Percentiles rank a stretch among this genome's conserved stretches.
Conservation (phyloP, 2,329 filamentous ascomycete genomes). For the Aureobasidium lini region DNA sequence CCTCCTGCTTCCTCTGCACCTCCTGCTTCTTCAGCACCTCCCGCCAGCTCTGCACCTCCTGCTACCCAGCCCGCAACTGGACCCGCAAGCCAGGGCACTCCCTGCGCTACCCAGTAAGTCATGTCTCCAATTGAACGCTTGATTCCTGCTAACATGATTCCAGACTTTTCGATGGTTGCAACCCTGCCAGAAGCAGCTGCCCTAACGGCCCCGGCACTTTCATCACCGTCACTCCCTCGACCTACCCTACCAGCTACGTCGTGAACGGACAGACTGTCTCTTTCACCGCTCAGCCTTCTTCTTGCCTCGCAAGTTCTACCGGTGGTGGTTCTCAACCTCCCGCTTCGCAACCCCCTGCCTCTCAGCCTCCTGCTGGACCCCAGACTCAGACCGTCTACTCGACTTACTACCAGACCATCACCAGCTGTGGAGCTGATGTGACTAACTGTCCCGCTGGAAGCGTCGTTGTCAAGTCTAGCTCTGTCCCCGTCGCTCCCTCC, state of each 20-base stretch:
- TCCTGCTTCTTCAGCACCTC: not conserved
- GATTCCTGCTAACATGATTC: not conserved
- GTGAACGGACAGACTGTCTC: not conserved
- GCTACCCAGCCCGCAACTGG: not conserved
- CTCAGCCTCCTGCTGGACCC: constrained; percentile 4
- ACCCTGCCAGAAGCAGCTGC: not conserved
- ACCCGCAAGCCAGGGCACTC: not conserved
- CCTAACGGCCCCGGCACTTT: not conserved
- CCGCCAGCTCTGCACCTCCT: not conserved
- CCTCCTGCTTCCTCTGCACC: constrained; percentile 5
- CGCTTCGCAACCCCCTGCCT: not conserved
- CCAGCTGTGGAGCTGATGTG: constrained; percentile 28
- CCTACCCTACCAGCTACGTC: constrained; percentile 1
- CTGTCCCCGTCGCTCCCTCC: constrained; percentile 25
- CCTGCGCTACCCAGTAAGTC: not conserved
- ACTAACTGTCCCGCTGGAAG: constrained; percentile 26
- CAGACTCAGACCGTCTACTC: constrained; percentile 13
- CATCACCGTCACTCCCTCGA: constrained; percentile 11
- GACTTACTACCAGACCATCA: constrained; percentile 26
- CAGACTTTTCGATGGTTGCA: not conserved
- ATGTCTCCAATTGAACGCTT: too few relatives aligned
- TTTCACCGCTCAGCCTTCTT: not conserved
- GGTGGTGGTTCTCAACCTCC: not conserved
- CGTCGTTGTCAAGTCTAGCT: constrained; percentile 22
- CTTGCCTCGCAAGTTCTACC: not conserved